A percentile compares a stretch with the other conserved stretches of the same genome.
These are phyloP conservation scores for Penicillium sp. DNA, from an alignment of 2,329 filamentous ascomycete genomes.

Conservation along the genomic window DNA sequence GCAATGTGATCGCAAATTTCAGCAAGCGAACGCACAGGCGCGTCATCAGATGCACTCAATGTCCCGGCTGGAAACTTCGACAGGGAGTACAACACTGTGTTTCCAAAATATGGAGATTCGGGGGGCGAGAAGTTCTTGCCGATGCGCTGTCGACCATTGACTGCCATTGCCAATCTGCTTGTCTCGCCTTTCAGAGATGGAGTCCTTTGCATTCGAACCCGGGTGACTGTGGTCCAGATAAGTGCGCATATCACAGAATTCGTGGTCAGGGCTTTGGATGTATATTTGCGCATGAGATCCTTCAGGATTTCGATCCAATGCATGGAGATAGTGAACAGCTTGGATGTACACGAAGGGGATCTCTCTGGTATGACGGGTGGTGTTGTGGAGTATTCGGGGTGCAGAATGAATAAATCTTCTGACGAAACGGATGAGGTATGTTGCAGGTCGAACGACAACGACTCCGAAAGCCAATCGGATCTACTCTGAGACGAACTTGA, in stretches of 20 bases:
- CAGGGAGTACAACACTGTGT: not conserved
- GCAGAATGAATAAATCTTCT: not conserved
- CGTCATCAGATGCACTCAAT: not conserved
- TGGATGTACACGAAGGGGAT: not conserved
- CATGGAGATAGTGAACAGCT: not conserved
- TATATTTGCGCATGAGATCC: not conserved
- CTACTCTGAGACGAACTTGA: not conserved
- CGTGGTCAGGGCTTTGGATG: not conserved
- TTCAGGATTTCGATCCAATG: not conserved
- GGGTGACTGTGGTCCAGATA: constrained; percentile 15
- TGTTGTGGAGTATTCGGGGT: constrained; percentile 7
- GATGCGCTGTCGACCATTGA: not conserved
- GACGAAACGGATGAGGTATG: not conserved
- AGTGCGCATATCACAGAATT: constrained; percentile 13
- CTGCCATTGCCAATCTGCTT: not conserved
- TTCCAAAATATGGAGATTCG: not conserved
- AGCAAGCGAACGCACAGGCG: not conserved
- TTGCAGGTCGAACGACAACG: not conserved
- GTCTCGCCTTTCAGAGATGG: not conserved
- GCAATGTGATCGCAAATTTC: not conserved
- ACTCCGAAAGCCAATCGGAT: not conserved
- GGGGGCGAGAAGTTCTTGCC: not conserved
- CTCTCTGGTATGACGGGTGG: not conserved
- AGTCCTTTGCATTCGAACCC: not conserved
- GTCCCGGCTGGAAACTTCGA: not conserved